These are phyloP conservation scores for Talaromyces piceae DNA, from an alignment of 2,329 filamentous ascomycete genomes.

Conservation along the genomic window DNA sequence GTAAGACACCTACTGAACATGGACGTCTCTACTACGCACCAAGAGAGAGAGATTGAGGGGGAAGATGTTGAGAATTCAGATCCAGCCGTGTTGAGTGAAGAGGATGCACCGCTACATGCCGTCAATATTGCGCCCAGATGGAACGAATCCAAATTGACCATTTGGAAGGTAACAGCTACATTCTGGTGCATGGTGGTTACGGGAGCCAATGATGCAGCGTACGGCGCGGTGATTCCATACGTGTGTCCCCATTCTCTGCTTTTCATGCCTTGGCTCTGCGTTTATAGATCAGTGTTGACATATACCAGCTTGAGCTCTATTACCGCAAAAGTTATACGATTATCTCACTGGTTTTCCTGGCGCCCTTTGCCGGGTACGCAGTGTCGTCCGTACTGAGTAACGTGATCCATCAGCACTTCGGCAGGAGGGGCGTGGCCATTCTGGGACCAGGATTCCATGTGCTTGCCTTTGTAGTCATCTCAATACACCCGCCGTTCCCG, in stretches of 20 bases:
- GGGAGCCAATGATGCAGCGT: constrained; percentile 51
- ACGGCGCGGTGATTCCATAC: constrained; percentile 45
- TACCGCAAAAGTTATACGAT: constrained; percentile 41
- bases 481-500: constrained; percentile 61
- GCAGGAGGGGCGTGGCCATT: constrained; percentile 64
- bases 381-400: constrained; percentile 39
- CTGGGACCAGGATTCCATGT: constrained; percentile 43
- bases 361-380: constrained; percentile 42
- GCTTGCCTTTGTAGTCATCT: constrained; percentile 39
- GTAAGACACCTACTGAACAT: too few species aligned
- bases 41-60: constrained; percentile 2
- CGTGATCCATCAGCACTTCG: constrained; percentile 38
- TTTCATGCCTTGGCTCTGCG: background rate
- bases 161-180: constrained; percentile 43
- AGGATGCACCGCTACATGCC: constrained; percentile 18
- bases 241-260: constrained; percentile 35
- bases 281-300: constrained; percentile 5
- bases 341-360: constrained; percentile 43
- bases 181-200: constrained; percentile 54
- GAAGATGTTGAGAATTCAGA: background rate
- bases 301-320: constrained; percentile 37
- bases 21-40: background rate
- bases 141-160: constrained; percentile 46
- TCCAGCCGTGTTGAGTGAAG: background rate
- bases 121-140: constrained; percentile 23